These are phyloP conservation scores for Anisodus acutangulus DNA, from an alignment of 257 asterid genomes.

Conservation along the genomic window DNA sequence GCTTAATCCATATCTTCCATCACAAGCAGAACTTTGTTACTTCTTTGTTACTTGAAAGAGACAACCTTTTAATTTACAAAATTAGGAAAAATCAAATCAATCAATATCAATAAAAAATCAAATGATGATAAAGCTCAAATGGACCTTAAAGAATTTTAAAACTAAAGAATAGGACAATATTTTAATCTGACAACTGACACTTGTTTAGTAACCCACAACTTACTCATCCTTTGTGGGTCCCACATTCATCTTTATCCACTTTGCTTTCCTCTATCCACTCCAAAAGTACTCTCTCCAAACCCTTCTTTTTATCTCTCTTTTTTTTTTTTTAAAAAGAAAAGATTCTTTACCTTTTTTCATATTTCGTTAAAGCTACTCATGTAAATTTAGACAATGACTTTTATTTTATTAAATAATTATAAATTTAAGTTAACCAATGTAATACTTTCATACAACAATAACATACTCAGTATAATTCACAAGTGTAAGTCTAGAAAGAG, in stretches of 20 bases:
- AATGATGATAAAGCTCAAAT: background rate
- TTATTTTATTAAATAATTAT: too few relatives aligned
- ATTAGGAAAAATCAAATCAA: background rate
- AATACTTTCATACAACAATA: too few relatives aligned
- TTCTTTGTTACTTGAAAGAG: background rate
- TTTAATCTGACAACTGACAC: conserved; percentile 30
- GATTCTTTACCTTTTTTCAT: background rate
- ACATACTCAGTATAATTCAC: too few relatives aligned
- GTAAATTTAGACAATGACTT: too few relatives aligned
- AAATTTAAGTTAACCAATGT: too few relatives aligned
- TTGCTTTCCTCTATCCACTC: background rate
- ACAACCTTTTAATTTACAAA: background rate
- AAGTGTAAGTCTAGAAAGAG: too few relatives aligned
- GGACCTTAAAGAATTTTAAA: background rate
- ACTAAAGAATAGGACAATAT: conserved; percentile 41
- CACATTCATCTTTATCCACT: conserved; percentile 9
- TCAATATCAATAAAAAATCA: background rate
- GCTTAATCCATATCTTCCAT: background rate
- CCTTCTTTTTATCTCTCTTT: background rate
- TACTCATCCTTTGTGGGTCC: conserved; percentile 12
- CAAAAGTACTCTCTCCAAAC: background rate
- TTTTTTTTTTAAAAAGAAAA: background rate
- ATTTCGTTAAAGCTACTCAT: too few relatives aligned
- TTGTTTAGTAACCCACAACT: conserved; percentile 29
- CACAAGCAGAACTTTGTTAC: background rate